These are phyloP conservation scores for Cryptosporidium bovis DNA, from an alignment of 169 alveolate genomes.

Conservation along the genomic window DNA sequence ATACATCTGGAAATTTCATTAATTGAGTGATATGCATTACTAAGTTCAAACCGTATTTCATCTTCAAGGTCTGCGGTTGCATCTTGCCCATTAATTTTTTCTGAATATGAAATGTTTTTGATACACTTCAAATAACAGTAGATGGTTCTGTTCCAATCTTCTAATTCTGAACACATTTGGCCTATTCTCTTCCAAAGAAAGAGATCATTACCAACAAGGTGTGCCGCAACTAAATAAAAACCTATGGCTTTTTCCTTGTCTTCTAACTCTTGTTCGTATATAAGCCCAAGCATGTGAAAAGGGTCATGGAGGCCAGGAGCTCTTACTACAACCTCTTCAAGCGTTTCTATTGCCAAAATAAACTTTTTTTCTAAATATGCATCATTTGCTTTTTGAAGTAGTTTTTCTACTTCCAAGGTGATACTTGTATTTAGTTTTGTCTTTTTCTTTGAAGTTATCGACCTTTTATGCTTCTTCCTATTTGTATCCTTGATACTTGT, in stretches of 20 bases:
- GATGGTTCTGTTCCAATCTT: constrained; percentile 73
- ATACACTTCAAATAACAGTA: constrained; percentile 73
- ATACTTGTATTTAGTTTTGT: constrained; percentile 11
- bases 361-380: constrained; percentile 78
- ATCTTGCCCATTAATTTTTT: constrained; percentile 30
- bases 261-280: constrained; percentile 86
- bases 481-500: not conserved
- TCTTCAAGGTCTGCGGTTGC: constrained; percentile 56
- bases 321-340: constrained; percentile 83
- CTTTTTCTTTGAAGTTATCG: constrained; percentile 1
- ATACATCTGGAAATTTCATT: constrained; percentile 45
- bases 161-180: constrained; percentile 81
- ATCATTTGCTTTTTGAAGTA: constrained; percentile 81
- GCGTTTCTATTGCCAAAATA: constrained; percentile 77
- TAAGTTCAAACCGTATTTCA: constrained; percentile 65
- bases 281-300: constrained; percentile 89
- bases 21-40: constrained; percentile 50
- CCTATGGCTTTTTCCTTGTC: constrained; percentile 86
- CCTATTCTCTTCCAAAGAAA: constrained; percentile 87
- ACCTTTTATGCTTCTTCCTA: constrained; percentile 17
- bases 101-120: constrained; percentile 29
- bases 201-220: constrained; percentile 84
- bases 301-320: constrained; percentile 91
- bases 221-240: constrained; percentile 90
- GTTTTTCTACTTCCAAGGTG: constrained; percentile 75